A percentile compares a stretch with the other conserved stretches of the same genome.
These are phyloP conservation scores for Noccaea caerulescens DNA, from an alignment of 345 rosid genomes.

Conservation along the genomic window DNA sequence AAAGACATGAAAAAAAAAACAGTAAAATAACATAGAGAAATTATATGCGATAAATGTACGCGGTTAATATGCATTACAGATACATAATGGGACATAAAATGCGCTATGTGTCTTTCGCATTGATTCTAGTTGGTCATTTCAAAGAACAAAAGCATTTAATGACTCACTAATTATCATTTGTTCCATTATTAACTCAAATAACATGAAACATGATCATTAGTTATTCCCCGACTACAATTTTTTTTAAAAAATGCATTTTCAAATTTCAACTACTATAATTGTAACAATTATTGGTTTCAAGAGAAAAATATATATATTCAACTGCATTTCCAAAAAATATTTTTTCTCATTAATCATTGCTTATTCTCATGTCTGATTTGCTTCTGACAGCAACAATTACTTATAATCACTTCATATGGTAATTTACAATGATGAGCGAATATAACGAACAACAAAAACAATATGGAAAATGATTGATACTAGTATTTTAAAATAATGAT, in stretches of 20 bases:
- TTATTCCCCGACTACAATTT: conserved; percentile 1
- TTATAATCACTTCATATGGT: conserved; percentile 28
- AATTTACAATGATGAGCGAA: conserved; percentile 14
- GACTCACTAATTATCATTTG: conserved; percentile 11
- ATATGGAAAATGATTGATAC: conserved; percentile 23
- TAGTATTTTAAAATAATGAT: conserved; percentile 1
- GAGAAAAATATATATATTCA: conserved; percentile 2
- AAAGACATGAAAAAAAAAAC: not conserved
- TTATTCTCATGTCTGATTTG: conserved; percentile 28
- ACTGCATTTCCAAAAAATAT: conserved; percentile 21
- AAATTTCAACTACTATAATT: conserved; percentile 24
- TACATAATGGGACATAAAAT: conserved; percentile 31
- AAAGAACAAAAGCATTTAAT: conserved; percentile 32
- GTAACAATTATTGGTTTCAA: conserved; percentile 24
- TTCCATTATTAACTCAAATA: conserved; percentile 26
- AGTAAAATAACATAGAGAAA: not conserved
- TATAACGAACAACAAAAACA: conserved; percentile 34
- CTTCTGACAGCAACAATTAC: conserved; percentile 36
- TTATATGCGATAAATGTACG: not conserved
- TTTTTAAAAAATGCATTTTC: not conserved
- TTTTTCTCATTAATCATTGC: conserved; percentile 28
- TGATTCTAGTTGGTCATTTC: conserved; percentile 38
- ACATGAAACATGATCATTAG: conserved; percentile 33
- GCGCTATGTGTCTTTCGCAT: conserved; percentile 20
- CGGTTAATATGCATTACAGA: not conserved